Conservation (phyloP, 768 basidiomycete genomes). For the Tricholoma furcatifolium region DNA sequence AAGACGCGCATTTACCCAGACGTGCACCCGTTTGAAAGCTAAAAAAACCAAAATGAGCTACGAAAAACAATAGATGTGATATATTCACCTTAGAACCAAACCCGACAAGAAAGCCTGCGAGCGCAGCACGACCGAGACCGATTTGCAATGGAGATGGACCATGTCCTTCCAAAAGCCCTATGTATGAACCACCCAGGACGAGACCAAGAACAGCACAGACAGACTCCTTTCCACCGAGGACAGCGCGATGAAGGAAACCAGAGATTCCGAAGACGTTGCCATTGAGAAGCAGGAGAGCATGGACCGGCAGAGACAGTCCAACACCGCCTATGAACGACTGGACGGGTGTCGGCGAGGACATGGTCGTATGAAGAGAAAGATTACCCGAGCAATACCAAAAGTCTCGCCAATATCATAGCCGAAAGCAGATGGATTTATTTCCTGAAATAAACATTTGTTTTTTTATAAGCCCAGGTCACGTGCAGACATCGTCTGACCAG, state of each 20-base stretch:
- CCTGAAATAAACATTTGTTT: not conserved
- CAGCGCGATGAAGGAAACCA: conserved; percentile 54
- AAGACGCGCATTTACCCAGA: conserved; percentile 44
- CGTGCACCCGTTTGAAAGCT: conserved; percentile 65
- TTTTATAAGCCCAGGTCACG: not conserved
- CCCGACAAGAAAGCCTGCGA: conserved; percentile 58
- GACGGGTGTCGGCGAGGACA: conserved; percentile 44
- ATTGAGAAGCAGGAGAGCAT: conserved; percentile 51
- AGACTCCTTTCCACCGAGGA: conserved; percentile 43
- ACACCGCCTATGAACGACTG: conserved; percentile 57
- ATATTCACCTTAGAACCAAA: conserved; percentile 51
- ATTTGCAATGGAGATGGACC: conserved; percentile 27
- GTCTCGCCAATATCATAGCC: not conserved
- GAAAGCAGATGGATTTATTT: not conserved
- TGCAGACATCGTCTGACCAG: conserved; percentile 10
- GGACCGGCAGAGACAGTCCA: conserved; percentile 49
- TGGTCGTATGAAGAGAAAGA: conserved; percentile 14
- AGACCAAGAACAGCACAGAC: conserved; percentile 43
- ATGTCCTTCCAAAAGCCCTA: conserved; percentile 38
- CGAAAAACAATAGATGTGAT: not conserved
- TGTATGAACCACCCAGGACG: conserved; percentile 44
- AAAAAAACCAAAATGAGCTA: conserved; percentile 5
- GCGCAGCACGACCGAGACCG: conserved; percentile 28
- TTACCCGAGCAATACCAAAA: not conserved
- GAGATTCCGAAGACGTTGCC: conserved; percentile 61